Base-by-base conservation (phyloP, 2,329 filamentous ascomycete genomes). In the Clonostachys sp. region DNA sequence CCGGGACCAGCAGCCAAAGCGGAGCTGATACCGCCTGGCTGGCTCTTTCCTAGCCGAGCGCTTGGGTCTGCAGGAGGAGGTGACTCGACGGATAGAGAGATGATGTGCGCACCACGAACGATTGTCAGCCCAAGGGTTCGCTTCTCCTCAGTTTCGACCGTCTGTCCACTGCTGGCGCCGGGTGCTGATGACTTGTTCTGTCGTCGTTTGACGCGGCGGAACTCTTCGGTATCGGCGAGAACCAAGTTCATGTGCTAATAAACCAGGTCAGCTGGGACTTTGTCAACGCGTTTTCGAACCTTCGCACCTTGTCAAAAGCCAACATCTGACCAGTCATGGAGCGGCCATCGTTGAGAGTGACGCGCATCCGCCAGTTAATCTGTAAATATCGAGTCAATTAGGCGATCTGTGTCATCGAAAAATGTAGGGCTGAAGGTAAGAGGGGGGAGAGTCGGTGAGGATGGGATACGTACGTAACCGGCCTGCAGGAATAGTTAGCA, bases 301-400 rank as follows among this genome's bases (percentile, higher is more conserved):
- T 10, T 50, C 58, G 49, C 71, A 92, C 90, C 83, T 97, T 97
- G 71, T 99, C 94, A 63, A 97, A 99, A 47, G 94, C 94, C 57
- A 99, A 82, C 89, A 99, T 96, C 70, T 97, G 91, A 52, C 91
- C 94, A 39, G 91, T 91, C 85, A 99, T 95, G 70, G 96, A 90
- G 63, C 94, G 86, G 55, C 90, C 90, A 74, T 99, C 94, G 64
- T 89, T 90, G 67, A 99, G 80, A 48, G 91, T 97, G 55, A 96
- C 87, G 66, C 92, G 87, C 91, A 99, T 97, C 72, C 92, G 90
- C 79, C 95, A 97, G 77, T 99, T 97, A 80, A 99, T 95, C 94
- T 97, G 52, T 40, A 12, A 12, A 35, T 41, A 40, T 34, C 13
- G 33, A 14, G 38, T 50, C 38, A 52, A 46, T 30, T n/a, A 13